Evolutionary conservation across 495 filamentous ascomycete genomes (phyloP), one percentile per base, ranked within the genome.

Genomic region (Hyaloscypha finlandica): DNA sequence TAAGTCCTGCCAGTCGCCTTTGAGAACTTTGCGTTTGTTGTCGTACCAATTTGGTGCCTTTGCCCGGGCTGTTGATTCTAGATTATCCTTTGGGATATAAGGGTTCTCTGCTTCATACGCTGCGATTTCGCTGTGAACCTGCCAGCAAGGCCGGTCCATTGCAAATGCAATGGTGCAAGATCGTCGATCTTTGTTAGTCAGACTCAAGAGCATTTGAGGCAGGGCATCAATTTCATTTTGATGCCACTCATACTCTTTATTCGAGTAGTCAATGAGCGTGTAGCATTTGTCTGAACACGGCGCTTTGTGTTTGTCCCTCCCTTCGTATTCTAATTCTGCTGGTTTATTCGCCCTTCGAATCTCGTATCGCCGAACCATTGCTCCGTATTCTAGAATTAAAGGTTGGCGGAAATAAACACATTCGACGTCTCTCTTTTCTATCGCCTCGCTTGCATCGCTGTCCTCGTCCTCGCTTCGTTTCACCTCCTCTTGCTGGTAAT

Each of bases 131-230:
- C 71, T 72, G 32, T 82, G 74, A 2, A 84, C 80, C 56, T 85
- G 79, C 79, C 80, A 84, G 70, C 84, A 86, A 11, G 77, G 77
- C 6, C 80, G 76, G 37, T 76, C 77, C 6, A 84, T 14, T 71
- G 54, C 77, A 69, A 29, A 80, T 74, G 5, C 76, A 37, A 73
- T 66, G 37, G 63, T 32, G 42, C 71, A 73, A 16, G 68, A 58
- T 32, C 35, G 71, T 11, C 53, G 25, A 14, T 54, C 35, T 25
- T 42, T 33, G 22, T 67, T 48, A 5, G 54, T 67, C 2, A 67
- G n/a, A 37, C 42, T 63, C 32, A 70, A 45, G 8, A 71, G 45
- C 33, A 70, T 66, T 31, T 68, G 61, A 12, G 32, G 22, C n/a
- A 73, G 42, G 9, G 55, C 59, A 20, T 48, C 53, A 6, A 64